Evolutionary conservation across 352 stramenopile species (phyloP).

Genomic region (Globisporangium yorkense): DNA sequence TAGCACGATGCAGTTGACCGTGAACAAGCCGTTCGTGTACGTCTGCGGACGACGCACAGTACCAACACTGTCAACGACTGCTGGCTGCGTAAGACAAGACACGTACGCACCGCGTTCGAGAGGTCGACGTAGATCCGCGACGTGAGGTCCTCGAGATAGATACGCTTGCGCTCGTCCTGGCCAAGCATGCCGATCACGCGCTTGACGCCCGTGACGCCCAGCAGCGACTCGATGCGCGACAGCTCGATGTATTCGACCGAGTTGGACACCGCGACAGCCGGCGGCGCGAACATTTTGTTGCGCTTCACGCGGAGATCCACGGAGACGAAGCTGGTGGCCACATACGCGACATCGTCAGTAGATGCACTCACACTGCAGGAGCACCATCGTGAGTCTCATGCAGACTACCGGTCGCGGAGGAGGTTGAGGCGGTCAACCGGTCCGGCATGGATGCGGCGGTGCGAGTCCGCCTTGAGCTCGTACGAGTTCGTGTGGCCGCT

Average conservation of each 20-base stretch:
- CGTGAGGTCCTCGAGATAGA: slow-evolving; percentile 81
- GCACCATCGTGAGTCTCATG: background rate
- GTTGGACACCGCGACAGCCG: slow-evolving; percentile 45
- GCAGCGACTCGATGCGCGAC: slow-evolving; percentile 83
- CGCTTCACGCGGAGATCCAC: slow-evolving; percentile 73
- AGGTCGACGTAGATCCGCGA: slow-evolving; percentile 79
- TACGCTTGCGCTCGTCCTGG: slow-evolving; percentile 72
- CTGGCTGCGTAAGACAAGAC: no score
- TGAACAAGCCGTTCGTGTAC: slow-evolving; percentile 87
- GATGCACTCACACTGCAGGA: no score
- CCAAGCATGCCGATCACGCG: slow-evolving; percentile 84
- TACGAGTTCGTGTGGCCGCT: slow-evolving; percentile 61
- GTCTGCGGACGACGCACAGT: slow-evolving; percentile 18
- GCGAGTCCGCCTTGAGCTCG: slow-evolving; percentile 55
- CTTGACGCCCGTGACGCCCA: slow-evolving; percentile 68
- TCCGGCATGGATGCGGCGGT: slow-evolving; percentile 49
- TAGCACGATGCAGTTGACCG: slow-evolving; percentile 90
- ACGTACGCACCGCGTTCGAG: slow-evolving; percentile 26
- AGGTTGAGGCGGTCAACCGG: slow-evolving; percentile 57
- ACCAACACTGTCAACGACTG: background rate
- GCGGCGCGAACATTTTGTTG: slow-evolving; percentile 77
- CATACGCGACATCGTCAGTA: background rate
- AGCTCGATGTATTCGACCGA: slow-evolving; percentile 75
- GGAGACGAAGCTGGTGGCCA: slow-evolving; percentile 36
- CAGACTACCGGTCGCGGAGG: slow-evolving; percentile 43